Evolutionary conservation across 108 stramenopile genomes (phyloP).

Genomic region (Skeletonema tropicum): DNA sequence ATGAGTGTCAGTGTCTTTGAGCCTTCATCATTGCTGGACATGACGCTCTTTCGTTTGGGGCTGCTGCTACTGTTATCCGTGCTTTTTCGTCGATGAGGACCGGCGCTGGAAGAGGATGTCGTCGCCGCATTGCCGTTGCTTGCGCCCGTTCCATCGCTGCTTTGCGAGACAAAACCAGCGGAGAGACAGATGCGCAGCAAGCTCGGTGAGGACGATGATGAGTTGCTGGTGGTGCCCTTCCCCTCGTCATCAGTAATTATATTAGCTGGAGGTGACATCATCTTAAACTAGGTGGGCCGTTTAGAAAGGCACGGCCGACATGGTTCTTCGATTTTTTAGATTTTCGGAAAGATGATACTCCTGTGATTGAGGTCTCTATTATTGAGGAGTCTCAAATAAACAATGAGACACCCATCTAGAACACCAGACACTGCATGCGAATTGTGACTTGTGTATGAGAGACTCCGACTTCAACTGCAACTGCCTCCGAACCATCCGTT

Average conservation of each 20-base stretch:
- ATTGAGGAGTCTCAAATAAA: too few relatives aligned
- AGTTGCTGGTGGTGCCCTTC: neutral
- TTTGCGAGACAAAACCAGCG: constrained; percentile 29
- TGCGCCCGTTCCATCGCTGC: neutral
- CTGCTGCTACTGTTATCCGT: neutral
- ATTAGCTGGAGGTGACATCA: neutral
- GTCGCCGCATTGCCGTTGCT: neutral
- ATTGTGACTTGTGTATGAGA: too few relatives aligned
- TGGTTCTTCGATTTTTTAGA: neutral
- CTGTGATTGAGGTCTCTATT: too few relatives aligned
- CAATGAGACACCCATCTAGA: too few relatives aligned
- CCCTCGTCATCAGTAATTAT: neutral
- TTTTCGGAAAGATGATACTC: too few relatives aligned
- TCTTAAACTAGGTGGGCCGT: neutral
- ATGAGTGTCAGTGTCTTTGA: constrained; percentile 16
- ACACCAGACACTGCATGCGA: too few relatives aligned
- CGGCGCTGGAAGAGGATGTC: neutral
- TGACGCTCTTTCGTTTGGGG: constrained; percentile 3
- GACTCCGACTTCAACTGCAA: too few relatives aligned
- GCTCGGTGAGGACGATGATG: constrained; percentile 18
- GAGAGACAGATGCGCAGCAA: constrained; percentile 37
- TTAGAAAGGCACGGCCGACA: neutral
- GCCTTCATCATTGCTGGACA: constrained; percentile 18
- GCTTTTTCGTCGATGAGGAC: neutral
- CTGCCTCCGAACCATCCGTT: too few relatives aligned